phyloP scores from a whole-genome alignment of 179 eudicot species.

The Amaranthus tricolor region DNA sequence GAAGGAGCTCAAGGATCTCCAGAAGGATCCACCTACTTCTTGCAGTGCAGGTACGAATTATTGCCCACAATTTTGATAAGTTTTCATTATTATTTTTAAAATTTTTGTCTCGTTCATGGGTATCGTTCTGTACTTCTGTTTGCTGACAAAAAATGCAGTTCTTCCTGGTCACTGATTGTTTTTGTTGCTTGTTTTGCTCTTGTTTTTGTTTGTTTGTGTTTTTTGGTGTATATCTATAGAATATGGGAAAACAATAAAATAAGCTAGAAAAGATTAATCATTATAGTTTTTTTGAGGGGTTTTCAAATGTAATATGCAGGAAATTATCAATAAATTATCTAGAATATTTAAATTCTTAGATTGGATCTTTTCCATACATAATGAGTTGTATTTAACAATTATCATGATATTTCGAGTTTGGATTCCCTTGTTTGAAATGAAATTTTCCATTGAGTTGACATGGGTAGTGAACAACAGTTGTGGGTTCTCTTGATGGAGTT shows the following conservation, averaged over 20 bases:
- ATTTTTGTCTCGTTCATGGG: not conserved
- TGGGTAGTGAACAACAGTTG: not conserved
- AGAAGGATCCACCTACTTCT: constrained; percentile 36
- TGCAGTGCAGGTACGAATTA: constrained; percentile 28
- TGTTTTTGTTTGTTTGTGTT: not conserved
- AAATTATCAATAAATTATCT: too few species aligned
- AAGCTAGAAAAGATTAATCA: not conserved
- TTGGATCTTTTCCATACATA: not conserved
- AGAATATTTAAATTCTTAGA: too few species aligned
- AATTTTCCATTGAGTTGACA: not conserved
- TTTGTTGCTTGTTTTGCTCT: not conserved
- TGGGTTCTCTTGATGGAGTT: not conserved
- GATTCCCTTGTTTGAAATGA: not conserved
- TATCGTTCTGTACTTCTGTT: not conserved
- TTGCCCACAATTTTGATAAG: too few species aligned
- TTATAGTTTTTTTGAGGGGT: not conserved
- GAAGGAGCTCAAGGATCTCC: constrained; percentile 37
- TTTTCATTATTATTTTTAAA: not conserved
- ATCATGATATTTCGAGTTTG: not conserved
- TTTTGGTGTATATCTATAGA: not conserved
- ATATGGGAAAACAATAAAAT: not conserved
- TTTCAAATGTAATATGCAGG: too few species aligned
- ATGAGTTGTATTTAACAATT: too few species aligned
- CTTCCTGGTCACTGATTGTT: not conserved
- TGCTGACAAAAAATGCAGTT: too few species aligned